Percentiles rank a stretch among this genome's conserved stretches.
Conservation (phyloP, 2,329 filamentous ascomycete species). For the Neurospora crassa region DNA sequence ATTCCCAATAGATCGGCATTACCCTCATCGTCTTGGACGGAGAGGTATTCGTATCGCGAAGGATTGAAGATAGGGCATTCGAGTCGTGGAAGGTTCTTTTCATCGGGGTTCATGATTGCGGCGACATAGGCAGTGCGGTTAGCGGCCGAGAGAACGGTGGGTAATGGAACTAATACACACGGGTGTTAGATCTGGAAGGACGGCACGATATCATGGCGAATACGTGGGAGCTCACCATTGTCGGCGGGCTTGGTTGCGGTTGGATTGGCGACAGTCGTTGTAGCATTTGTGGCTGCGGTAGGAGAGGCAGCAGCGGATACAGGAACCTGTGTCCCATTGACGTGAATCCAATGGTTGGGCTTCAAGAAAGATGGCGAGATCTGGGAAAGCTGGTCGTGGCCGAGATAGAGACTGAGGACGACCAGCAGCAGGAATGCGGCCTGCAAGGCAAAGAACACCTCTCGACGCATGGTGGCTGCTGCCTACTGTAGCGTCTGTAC, state of each 20-base stretch:
- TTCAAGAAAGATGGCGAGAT: neutral
- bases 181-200: neutral
- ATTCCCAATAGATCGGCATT: neutral
- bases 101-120: slow-evolving; percentile 11
- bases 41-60: slow-evolving; percentile 9
- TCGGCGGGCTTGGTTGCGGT: neutral
- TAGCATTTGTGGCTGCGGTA: neutral
- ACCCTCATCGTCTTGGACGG: neutral
- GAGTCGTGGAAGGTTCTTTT: slow-evolving; percentile 8
- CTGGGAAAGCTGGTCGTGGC: slow-evolving; percentile 3
- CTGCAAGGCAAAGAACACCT: slow-evolving; percentile 4
- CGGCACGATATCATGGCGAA: neutral
- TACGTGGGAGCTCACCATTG: neutral
- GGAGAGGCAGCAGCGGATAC: neutral
- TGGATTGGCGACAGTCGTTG: neutral
- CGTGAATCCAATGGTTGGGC: neutral
- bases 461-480: slow-evolving; percentile 8
- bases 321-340: neutral
- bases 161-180: neutral
- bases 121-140: slow-evolving; percentile 8
- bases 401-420: slow-evolving; percentile 7
- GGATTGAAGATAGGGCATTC: slow-evolving; percentile 5
- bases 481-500: neutral
- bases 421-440: slow-evolving; percentile 9
- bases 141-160: neutral